These are phyloP conservation scores for Scheffersomyces stambukii DNA, from an alignment of 1,139 yeast species.

Conservation along the genomic window DNA sequence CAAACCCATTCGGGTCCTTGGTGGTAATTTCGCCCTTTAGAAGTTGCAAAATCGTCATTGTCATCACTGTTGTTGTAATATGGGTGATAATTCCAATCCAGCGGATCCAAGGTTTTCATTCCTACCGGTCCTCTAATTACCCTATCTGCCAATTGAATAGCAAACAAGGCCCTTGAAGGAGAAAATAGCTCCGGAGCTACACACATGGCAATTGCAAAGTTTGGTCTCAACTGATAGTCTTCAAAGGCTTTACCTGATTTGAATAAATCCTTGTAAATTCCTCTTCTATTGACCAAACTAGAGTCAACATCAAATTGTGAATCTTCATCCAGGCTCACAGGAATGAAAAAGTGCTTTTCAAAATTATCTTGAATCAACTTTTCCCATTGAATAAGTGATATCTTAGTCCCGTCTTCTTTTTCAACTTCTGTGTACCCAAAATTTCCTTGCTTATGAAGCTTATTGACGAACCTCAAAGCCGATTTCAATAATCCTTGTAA, in stretches of 20 bases:
- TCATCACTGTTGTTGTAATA: conserved; percentile 80
- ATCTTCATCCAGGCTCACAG: conserved; percentile 53
- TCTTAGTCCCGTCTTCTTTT: conserved; percentile 51
- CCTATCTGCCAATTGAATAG: conserved; percentile 68
- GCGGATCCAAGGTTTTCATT: conserved; percentile 87
- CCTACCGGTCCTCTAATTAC: conserved; percentile 86
- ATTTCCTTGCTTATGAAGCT: conserved; percentile 47
- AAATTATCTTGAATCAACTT: conserved; percentile 62
- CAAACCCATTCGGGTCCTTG: conserved; percentile 99
- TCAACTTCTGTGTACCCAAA: conserved; percentile 57
- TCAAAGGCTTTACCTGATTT: conserved; percentile 81
- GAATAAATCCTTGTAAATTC: conserved; percentile 86
- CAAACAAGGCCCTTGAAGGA: conserved; percentile 52
- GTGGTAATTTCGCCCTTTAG: conserved; percentile 95
- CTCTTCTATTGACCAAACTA: conserved; percentile 75
- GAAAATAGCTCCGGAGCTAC: conserved; percentile 92
- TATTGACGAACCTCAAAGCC: conserved; percentile 71
- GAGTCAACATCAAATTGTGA: conserved; percentile 56
- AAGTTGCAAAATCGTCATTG: conserved; percentile 80
- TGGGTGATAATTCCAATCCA: conserved; percentile 88
- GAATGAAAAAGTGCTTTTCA: conserved; percentile 75
- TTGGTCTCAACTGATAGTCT: conserved; percentile 90
- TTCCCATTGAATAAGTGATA: conserved; percentile 69
- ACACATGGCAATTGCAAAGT: conserved; percentile 86
- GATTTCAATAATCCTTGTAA: conserved; percentile 86